These are phyloP conservation scores for Rostrohypoxylon terebratum DNA, from an alignment of 495 filamentous ascomycete species.

Conservation along the genomic window DNA sequence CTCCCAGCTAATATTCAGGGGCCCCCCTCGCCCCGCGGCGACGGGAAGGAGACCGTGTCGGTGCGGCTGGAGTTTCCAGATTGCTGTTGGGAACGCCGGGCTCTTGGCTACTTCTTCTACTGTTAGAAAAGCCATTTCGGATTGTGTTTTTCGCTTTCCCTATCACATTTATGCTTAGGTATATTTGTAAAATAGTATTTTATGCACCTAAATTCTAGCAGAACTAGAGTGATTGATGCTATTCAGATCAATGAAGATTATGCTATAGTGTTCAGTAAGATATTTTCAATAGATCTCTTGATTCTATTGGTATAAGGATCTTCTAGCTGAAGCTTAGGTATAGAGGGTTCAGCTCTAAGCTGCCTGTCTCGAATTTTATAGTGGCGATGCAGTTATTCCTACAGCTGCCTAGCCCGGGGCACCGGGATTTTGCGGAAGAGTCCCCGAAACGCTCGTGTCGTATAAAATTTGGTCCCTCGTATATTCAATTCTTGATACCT, in stretches of 20 bases:
- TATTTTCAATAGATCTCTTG: neutral
- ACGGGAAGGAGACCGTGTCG: constrained; percentile 30
- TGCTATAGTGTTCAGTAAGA: neutral
- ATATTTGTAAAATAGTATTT: neutral
- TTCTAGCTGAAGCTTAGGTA: neutral
- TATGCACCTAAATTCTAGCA: neutral
- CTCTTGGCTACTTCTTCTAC: constrained; percentile 30
- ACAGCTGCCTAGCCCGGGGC: neutral
- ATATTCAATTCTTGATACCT: neutral
- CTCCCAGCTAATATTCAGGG: constrained; percentile 72
- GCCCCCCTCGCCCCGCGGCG: constrained; percentile 54
- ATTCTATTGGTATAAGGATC: neutral
- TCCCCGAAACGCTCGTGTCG: neutral
- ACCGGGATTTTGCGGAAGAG: constrained; percentile 4
- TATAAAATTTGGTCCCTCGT: constrained; percentile 6
- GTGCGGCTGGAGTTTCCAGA: constrained; percentile 38
- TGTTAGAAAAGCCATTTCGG: constrained; percentile 21
- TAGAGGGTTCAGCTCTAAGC: neutral
- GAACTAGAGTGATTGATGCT: neutral
- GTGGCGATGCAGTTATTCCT: neutral
- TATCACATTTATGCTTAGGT: neutral
- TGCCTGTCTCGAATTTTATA: neutral
- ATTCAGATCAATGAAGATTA: neutral
- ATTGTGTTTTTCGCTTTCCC: neutral
- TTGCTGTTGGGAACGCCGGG: constrained; percentile 37